Base-by-base conservation (phyloP, 2,329 filamentous ascomycete genomes). In the Metarhizium sp. region DNA sequence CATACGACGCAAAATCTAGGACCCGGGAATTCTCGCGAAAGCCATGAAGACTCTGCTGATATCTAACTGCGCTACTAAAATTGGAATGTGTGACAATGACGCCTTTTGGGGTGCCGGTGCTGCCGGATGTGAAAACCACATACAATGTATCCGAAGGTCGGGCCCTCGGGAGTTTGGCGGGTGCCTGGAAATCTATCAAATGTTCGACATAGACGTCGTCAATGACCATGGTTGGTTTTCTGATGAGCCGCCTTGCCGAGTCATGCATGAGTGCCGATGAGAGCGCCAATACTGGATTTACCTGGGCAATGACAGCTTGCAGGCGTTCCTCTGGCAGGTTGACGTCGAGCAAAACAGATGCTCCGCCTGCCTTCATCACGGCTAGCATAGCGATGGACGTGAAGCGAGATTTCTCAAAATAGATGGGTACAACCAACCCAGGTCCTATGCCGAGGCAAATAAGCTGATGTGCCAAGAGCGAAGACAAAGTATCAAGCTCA, bases 401-500 rank as follows among this genome's bases (percentile, higher is more conserved):
- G 61, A 61, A 64, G 34, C 57, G 58, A 6, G 60, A 60, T 52
- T 66, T 66, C 34, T 64, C 60, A 25, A 66, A 63, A 40, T 55
- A 62, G 30, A 64, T 54, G 1, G 59, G 60, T 6, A 66, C 56
- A 3, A 60, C 38, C n/a, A 43, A 55, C 34, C 66, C 67, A 2
- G 61, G 62, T 0, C 59, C 52, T 25, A 73, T 60, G 3, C 68
- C 66, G 8, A 53, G 50, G 10, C 11, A 40, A 1, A 45, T 20
- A 10, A 64, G 50, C 25, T 58, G 54, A 10, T 32, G 46, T 11
- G 61, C 62, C 7, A 64, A 52, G 3, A 20, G 29, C 8, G 38
- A 50, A 2, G 60, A 59, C 6, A 58, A 49, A 3, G 40, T 25
- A 32, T 65, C 59, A 75, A 67, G 45, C 62, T 56, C 6, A 73